phyloP scores from a whole-genome alignment of 2,329 filamentous ascomycete genomes.

The Microsporum canis region DNA sequence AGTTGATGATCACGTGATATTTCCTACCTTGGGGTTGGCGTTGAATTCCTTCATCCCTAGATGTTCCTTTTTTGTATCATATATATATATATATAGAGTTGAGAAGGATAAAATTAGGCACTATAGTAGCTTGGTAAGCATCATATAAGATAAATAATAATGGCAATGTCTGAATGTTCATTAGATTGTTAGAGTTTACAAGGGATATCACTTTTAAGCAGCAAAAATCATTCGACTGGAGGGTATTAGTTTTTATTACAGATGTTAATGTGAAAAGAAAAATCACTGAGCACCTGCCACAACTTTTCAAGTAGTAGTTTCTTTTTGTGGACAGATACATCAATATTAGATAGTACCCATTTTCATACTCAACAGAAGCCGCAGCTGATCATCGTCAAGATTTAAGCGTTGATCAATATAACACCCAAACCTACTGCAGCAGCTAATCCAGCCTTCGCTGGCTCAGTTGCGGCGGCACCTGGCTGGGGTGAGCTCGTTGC shows the following conservation, averaged over 20 bases:
- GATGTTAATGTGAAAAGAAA: background rate
- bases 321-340: background rate
- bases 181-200: background rate
- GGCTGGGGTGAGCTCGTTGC: conserved; percentile 21
- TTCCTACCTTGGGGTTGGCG: too few species aligned
- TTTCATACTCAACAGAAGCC: background rate
- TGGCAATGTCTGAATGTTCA: background rate
- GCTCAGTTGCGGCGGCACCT: conserved; percentile 25
- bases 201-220: background rate
- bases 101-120: too few species aligned
- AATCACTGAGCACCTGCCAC: background rate
- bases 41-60: too few species aligned
- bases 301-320: background rate
- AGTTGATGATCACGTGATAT: too few species aligned
- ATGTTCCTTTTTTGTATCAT: too few species aligned
- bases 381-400: background rate
- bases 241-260: background rate
- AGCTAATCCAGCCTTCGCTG: conserved; percentile 34
- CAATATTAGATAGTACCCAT: background rate
- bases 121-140: too few species aligned
- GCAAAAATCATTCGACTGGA: background rate
- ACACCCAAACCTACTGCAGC: conserved; percentile 40
- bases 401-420: conserved; percentile 9
- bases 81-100: too few species aligned
- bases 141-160: too few species aligned